These are phyloP conservation scores for Fonsecaea pedrosoi DNA, from an alignment of 2,329 filamentous ascomycete genomes.

Conservation along the genomic window DNA sequence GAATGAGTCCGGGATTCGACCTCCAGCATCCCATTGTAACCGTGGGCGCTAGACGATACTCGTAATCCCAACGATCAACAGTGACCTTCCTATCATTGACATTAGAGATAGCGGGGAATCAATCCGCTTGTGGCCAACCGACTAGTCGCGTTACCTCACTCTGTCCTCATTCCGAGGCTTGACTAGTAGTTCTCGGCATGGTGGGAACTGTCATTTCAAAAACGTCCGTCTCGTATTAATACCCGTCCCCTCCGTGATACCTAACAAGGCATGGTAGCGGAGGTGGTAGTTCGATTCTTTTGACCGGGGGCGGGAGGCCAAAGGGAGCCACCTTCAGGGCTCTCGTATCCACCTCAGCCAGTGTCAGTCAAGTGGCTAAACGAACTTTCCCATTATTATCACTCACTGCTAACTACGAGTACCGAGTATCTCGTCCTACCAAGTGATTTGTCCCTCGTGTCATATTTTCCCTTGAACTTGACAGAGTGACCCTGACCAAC, in stretches of 20 bases:
- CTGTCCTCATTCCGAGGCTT: background rate
- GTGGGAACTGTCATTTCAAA: constrained; percentile 17
- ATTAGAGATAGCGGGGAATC: background rate
- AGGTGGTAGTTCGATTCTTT: no score
- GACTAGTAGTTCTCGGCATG: background rate
- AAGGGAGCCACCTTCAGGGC: background rate
- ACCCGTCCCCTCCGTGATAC: no score
- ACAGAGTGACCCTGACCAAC: background rate
- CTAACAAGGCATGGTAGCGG: no score
- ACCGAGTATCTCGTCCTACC: no score
- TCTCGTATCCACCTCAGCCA: constrained; percentile 5
- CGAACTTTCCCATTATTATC: background rate
- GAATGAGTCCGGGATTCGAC: background rate
- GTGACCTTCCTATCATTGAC: background rate
- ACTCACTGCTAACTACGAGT: background rate
- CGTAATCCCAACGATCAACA: background rate
- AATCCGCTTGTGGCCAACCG: constrained; percentile 3
- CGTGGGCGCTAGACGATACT: background rate
- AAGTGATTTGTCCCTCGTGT: constrained; percentile 9
- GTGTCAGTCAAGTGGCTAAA: background rate
- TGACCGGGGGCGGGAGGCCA: constrained; percentile 1
- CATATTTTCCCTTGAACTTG: constrained; percentile 10
- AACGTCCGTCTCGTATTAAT: no score
- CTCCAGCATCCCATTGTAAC: background rate
- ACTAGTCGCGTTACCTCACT: background rate